Base-by-base conservation (phyloP, 164 flowering plant species). In the Aristolochia contorta region DNA sequence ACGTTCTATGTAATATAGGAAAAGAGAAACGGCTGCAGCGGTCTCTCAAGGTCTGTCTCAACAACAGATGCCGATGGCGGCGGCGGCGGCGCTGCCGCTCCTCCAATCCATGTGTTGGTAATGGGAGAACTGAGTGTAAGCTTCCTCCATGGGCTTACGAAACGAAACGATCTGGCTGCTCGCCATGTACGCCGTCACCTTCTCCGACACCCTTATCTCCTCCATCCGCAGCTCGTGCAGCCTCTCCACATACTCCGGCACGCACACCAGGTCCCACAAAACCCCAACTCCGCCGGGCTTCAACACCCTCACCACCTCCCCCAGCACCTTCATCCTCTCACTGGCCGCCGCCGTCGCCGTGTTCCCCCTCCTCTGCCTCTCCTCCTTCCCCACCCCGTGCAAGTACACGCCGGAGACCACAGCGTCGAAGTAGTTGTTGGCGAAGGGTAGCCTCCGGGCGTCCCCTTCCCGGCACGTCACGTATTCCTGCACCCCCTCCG, bases 401-500 rank as follows among this genome's bases (percentile, higher is more conserved):
- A 92, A 69, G 63, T 78, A 84, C 67, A 74, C 85, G 0, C 74
- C 91, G 25, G 98, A 92, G 16, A 87, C 93, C 69, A 92, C 98
- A 71, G 83, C 96, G 63, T 92, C 95, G 69, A 92, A 92, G 72
- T 82, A 87, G 64, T 77, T 74, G 61, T 89, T 93, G 3, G 71
- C 72, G 68, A 92, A 92, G 3, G 98, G 98, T 24, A 92, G 72
- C 19, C 83, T 71, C 56, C 96, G 64, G 16, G 86, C 84, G 68
- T 92, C 96, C 1, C 96, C 98, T 41, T 88, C 86, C 56, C 89
- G 68, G 72, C 89, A 89, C 47, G 96, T 92, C 53, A 92, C 97
- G 60, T 89, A 87, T 69, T 89, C 97, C 65, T 80, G 86, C 0
- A 91, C 97, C 1, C 97, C 96, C 69, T 88, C 97, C 16, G 81